These are phyloP conservation scores for Lactarius evosmus DNA, from an alignment of 768 basidiomycete genomes.

Conservation along the genomic window DNA sequence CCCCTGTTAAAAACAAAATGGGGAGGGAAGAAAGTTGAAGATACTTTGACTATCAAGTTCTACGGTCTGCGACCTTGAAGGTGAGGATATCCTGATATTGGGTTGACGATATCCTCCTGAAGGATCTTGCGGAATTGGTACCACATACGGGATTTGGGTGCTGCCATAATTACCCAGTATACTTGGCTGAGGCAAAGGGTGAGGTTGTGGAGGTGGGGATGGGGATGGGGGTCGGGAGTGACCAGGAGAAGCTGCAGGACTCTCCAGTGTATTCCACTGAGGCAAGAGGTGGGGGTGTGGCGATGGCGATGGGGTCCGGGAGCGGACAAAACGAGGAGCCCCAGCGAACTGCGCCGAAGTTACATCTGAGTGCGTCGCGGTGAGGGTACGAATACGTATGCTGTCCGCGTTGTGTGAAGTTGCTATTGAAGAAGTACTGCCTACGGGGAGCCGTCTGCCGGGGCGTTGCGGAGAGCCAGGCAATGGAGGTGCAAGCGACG, in stretches of 20 bases:
- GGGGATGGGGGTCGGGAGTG: neutral
- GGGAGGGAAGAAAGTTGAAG: neutral
- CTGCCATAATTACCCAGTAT: neutral
- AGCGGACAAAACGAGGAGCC: neutral
- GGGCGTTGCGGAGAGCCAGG: neutral
- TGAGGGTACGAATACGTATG: neutral
- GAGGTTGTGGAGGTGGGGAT: neutral
- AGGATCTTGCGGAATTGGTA: neutral
- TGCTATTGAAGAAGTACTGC: neutral
- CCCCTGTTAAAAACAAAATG: neutral
- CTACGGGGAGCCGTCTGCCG: neutral
- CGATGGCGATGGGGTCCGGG: neutral
- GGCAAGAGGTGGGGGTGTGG: neutral
- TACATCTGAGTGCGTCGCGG: slow-evolving; percentile 1
- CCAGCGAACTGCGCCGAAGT: slow-evolving; percentile 8
- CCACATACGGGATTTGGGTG: neutral
- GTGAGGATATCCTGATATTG: neutral
- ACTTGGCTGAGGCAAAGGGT: neutral
- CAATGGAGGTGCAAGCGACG: neutral
- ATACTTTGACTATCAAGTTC: neutral
- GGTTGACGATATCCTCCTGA: neutral
- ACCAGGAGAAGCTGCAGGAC: too few relatives aligned
- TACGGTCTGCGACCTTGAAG: slow-evolving; percentile 2
- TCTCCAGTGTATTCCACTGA: neutral
- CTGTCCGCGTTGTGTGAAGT: neutral